Conservation (phyloP, 176 grass and related monocot species). For the Musa itinerans region DNA sequence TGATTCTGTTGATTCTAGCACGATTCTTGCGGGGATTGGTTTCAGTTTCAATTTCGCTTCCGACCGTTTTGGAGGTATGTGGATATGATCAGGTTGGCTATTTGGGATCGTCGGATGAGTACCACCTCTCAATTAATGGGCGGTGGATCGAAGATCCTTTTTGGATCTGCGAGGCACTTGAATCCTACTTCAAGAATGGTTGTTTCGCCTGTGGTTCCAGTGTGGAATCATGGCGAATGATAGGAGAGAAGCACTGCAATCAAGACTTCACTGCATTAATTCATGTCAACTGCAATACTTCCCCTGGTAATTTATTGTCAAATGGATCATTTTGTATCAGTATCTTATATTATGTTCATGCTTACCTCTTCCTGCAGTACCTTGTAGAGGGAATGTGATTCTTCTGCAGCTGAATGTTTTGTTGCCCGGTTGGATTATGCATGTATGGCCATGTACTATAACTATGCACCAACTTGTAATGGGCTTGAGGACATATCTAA, state of each 20-base stretch:
- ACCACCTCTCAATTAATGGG: slow-evolving; percentile 47
- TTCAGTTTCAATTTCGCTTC: slow-evolving; percentile 16
- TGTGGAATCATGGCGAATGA: slow-evolving; percentile 31
- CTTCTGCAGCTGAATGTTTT: background rate
- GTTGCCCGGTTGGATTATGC: background rate
- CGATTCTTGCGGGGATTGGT: slow-evolving; percentile 27
- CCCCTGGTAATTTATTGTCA: slow-evolving; percentile 35
- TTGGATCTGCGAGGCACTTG: slow-evolving; percentile 53
- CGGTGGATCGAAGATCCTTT: slow-evolving; percentile 39
- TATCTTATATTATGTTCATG: background rate
- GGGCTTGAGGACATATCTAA: background rate
- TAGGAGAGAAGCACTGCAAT: slow-evolving; percentile 36
- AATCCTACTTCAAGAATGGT: slow-evolving; percentile 42
- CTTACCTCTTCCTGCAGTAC: background rate
- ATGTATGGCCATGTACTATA: background rate
- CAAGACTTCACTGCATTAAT: background rate
- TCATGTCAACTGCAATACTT: slow-evolving; percentile 9
- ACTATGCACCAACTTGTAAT: background rate
- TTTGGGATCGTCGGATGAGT: slow-evolving; percentile 27
- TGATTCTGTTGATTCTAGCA: slow-evolving; percentile 31
- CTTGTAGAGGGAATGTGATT: background rate
- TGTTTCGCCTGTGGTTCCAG: slow-evolving; percentile 48
- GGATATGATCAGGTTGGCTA: slow-evolving; percentile 45
- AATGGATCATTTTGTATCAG: background rate
- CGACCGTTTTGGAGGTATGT: slow-evolving; percentile 34